Evolutionary conservation across 2,329 filamentous ascomycete genomes (phyloP).

Genomic region (Didymella sp.): DNA sequence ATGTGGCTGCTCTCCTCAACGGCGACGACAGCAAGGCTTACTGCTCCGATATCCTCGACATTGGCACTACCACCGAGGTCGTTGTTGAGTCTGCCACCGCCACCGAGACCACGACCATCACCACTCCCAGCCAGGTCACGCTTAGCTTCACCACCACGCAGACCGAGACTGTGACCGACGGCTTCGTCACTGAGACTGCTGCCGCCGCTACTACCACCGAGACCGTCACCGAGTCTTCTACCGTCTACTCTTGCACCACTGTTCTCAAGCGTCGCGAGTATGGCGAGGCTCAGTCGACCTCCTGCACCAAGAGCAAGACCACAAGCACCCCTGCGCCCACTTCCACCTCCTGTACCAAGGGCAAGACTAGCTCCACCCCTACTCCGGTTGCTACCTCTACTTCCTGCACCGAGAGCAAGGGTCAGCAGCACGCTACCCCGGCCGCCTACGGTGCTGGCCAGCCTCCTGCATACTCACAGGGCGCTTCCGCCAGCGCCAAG

Average conservation of each 20-base stretch:
- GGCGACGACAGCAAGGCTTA: slow-evolving; percentile 15
- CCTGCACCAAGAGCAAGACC: slow-evolving; percentile 21
- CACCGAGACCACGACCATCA: slow-evolving; percentile 16
- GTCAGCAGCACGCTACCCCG: slow-evolving; percentile 7
- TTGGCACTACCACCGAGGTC: slow-evolving; percentile 15
- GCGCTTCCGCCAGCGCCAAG: slow-evolving; percentile 1
- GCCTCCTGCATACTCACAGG: slow-evolving; percentile 3
- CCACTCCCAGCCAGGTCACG: slow-evolving; percentile 16
- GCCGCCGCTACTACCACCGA: slow-evolving; percentile 3
- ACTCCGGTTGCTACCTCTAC: slow-evolving; percentile 7
- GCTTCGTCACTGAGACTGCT: slow-evolving; percentile 17
- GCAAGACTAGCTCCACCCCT: slow-evolving; percentile 7
- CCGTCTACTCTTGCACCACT: slow-evolving; percentile 16
- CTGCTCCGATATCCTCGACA: slow-evolving; percentile 15
- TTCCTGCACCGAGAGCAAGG: slow-evolving; percentile 6
- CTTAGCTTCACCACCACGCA: slow-evolving; percentile 9
- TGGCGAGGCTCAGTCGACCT: slow-evolving; percentile 7
- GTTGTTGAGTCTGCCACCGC: slow-evolving; percentile 13
- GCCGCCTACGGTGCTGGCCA: slow-evolving; percentile 3
- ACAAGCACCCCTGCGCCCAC: slow-evolving; percentile 8
- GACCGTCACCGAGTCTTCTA: slow-evolving; percentile 3
- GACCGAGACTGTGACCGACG: slow-evolving; percentile 12
- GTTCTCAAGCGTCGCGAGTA: slow-evolving; percentile 10
- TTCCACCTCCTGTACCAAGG: slow-evolving; percentile 13
- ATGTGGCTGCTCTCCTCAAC: slow-evolving; percentile 12